Base-by-base conservation (phyloP, 768 basidiomycete genomes). In the Termitomyces sp. region DNA sequence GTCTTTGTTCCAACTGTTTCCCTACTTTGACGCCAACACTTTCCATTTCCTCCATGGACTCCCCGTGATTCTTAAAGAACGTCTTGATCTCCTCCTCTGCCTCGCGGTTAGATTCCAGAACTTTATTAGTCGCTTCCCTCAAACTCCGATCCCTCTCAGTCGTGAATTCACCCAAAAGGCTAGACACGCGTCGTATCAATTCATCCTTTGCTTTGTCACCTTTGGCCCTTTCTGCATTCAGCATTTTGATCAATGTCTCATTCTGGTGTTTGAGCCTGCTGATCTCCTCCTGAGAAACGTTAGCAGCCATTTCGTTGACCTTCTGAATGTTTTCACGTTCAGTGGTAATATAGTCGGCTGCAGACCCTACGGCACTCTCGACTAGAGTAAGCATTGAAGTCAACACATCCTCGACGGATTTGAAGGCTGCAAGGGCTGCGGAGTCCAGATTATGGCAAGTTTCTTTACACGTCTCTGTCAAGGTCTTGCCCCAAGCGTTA, bases 151-250 rank as follows among this genome's bases (percentile, higher is more conserved):
- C 88, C 30, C 90, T 83, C 47, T 86, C 80, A 43, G 80, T 72
- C 32, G 86, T 80, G 69, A 89, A 95, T 27, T 82, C 86, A 12
- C 82, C 84, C 2, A 97, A 73, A 62, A 95, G 76, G 4, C 77
- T 76, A 0, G 90, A 88, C 50, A 96, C 79, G 39, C 86, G 87
- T 42, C 87, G 81, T n/a, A 95, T 71, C 13, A 96, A 70, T 40
- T 90, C 88, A 42, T 86, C 84, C 58, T 85, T 88, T 1, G 89
- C 83, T 49, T 79, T 82, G 26, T 87, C 84, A 0, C 88, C 81
- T 59, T 84, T 87, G 14, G 69, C 67, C 67, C 83, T 84, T 69
- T 96, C 92, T 16, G 80, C 71, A 59, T 84, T 82, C 13, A 95
- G 74, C 62, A 91, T 72, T 43, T 77, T 76, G 7, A 73, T 71